A percentile compares a stretch with the other conserved stretches of the same genome.
These are phyloP conservation scores for Penicillium sp. DNA, from an alignment of 2,329 filamentous ascomycete species.

Conservation along the genomic window DNA sequence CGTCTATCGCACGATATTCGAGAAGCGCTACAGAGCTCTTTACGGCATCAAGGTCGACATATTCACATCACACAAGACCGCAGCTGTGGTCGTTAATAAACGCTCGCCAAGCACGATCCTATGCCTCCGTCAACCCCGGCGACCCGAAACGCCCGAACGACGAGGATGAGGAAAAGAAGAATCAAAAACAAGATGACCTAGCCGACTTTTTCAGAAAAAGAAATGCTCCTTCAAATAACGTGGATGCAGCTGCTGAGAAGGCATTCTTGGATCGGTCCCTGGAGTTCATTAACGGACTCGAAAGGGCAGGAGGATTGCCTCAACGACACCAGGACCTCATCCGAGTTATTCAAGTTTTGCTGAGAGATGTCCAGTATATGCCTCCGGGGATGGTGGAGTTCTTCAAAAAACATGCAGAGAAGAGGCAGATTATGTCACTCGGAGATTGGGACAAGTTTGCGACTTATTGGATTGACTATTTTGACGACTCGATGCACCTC, in stretches of 20 bases:
- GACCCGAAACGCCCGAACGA: slow-evolving; percentile 42
- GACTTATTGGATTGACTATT: slow-evolving; percentile 5
- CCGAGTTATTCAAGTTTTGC: background rate
- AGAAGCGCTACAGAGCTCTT: slow-evolving; percentile 54
- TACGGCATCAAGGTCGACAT: slow-evolving; percentile 46
- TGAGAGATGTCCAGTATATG: slow-evolving; percentile 3
- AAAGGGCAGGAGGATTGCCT: background rate
- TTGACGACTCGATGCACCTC: slow-evolving; percentile 1
- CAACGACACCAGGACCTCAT: slow-evolving; percentile 3
- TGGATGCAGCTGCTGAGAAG: slow-evolving; percentile 44
- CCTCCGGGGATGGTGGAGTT: slow-evolving; percentile 13
- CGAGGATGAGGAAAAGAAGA: slow-evolving; percentile 22
- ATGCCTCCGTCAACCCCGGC: slow-evolving; percentile 42
- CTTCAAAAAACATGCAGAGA: slow-evolving; percentile 10
- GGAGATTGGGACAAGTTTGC: slow-evolving; percentile 8
- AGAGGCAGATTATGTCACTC: slow-evolving; percentile 7
- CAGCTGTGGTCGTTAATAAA: slow-evolving; percentile 35
- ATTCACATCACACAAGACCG: slow-evolving; percentile 37
- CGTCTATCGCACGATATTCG: slow-evolving; percentile 61
- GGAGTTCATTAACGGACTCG: slow-evolving; percentile 1
- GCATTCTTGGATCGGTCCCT: slow-evolving; percentile 15
- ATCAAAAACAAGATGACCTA: slow-evolving; percentile 3
- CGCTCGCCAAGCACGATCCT: slow-evolving; percentile 33
- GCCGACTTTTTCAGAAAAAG: slow-evolving; percentile 6
- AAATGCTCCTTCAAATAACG: slow-evolving; percentile 29